Percentiles rank a stretch among this genome's conserved stretches.
Conservation (phyloP, 2,329 filamentous ascomycete genomes). For the Aspergillus alliaceus region DNA sequence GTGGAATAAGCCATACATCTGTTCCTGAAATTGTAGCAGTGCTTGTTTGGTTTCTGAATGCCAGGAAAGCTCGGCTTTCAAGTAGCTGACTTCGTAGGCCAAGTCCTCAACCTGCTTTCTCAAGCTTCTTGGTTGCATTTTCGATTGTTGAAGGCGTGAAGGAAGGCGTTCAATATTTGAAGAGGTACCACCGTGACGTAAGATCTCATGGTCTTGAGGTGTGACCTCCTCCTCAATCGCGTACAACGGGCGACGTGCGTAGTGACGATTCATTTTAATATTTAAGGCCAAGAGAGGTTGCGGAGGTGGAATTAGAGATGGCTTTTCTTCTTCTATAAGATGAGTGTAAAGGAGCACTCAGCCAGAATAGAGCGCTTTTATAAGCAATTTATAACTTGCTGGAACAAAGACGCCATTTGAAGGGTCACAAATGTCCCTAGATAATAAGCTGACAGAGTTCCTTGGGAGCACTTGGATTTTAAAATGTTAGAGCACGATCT, state of each 20-base stretch:
- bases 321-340: background rate
- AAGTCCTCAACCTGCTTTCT: slow-evolving; percentile 8
- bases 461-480: background rate
- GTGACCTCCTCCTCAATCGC: slow-evolving; percentile 9
- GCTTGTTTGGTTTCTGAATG: slow-evolving; percentile 6
- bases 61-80: slow-evolving; percentile 10
- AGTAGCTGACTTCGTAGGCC: slow-evolving; percentile 10
- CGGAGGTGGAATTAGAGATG: background rate
- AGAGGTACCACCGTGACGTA: slow-evolving; percentile 10
- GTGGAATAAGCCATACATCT: slow-evolving; percentile 9
- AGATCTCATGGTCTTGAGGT: slow-evolving; percentile 9
- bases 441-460: background rate
- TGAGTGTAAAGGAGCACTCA: background rate
- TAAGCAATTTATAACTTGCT: background rate
- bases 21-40: slow-evolving; percentile 6
- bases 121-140: slow-evolving; percentile 1
- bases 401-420: background rate
- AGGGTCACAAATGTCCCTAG: background rate
- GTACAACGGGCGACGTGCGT: slow-evolving; percentile 4
- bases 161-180: slow-evolving; percentile 10
- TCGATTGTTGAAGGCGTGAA: slow-evolving; percentile 4
- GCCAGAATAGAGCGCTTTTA: background rate
- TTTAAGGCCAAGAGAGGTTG: background rate
- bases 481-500: background rate
- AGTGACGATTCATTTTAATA: slow-evolving; percentile 2